Evolutionary conservation across 768 basidiomycete species (phyloP).

Genomic region (Rhizopogon rudus): DNA sequence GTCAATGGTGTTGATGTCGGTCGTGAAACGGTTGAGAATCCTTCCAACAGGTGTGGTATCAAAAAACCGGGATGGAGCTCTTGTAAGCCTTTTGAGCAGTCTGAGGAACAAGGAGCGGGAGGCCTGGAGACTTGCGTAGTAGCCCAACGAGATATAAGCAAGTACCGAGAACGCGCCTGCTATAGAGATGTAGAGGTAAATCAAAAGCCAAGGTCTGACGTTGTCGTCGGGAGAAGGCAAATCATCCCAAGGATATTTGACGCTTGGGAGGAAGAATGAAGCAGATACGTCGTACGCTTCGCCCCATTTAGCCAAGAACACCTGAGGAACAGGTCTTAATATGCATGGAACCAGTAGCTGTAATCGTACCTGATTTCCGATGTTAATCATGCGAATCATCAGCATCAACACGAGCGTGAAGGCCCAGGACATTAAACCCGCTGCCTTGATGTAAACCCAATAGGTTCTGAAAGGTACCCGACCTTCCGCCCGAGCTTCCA

Average conservation of each 20-base stretch:
- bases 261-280: constrained; percentile 3
- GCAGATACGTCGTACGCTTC: constrained; percentile 48
- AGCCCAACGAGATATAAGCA: constrained; percentile 55
- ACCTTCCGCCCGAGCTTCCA: constrained; percentile 63
- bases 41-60: constrained; percentile 73
- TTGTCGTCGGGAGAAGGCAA: constrained; percentile 56
- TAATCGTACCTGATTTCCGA: constrained; percentile 48
- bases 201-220: constrained; percentile 61
- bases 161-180: constrained; percentile 50
- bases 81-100: constrained; percentile 49
- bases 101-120: constrained; percentile 54
- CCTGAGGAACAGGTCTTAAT: constrained; percentile 18
- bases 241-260: constrained; percentile 37
- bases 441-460: constrained; percentile 56
- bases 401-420: constrained; percentile 49
- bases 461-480: constrained; percentile 57
- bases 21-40: constrained; percentile 76
- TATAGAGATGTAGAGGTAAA: constrained; percentile 61
- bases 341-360: not conserved
- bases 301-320: constrained; percentile 66
- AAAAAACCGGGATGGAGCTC: constrained; percentile 67
- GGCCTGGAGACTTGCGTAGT: constrained; percentile 65
- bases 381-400: constrained; percentile 49
- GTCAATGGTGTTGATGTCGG: constrained; percentile 75
- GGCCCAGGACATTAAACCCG: constrained; percentile 52